Evolutionary conservation across 2,329 filamentous ascomycete species (phyloP), one percentile per base, ranked within the genome.

Genomic region (Pseudocercospora musae): DNA sequence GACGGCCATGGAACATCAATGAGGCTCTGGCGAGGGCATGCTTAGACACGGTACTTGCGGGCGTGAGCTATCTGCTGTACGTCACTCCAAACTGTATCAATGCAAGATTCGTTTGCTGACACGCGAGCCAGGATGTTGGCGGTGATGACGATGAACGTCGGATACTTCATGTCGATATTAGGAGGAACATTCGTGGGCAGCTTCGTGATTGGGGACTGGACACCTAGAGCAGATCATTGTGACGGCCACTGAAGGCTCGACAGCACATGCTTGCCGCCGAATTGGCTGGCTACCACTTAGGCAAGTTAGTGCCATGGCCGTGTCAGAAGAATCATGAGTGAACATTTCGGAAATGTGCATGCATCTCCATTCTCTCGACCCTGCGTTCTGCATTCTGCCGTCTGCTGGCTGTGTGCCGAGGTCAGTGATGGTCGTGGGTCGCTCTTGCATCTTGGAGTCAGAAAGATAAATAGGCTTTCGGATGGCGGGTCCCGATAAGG

Each of bases 71-170:
- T 78, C 78, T 96, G 23, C 85, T 96, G 92, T 95, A 79, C 83
- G 90, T 42, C 9, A 13, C 20, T 13, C 15, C 27, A 46, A 18
- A 4, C 31, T 20, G 13, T 42, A 10, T 5, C n/a, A 20, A 18
- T 10, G 10, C 6, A 27, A 49, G 37, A 44, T 20, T 48, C 9
- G 25, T 10, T 13, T 11, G 27, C 42, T 60, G 25, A 55, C 27
- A 11, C 20, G 0, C 20, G 18, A 31, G 9, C n/a, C 69, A 96
- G 92, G 56, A 96, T 96, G 92, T 79, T 96, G 77, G 90, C 89
- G 9, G 89, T 95, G 71, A 96, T 94, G 91, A 92, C 90, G 2
- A 87, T 90, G 82, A 94, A 94, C 70, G 84, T 93, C 13, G 91
- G 90, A 10, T 94, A 94, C 74, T 92, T 93, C 74, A 76, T 91